These are phyloP conservation scores for Solanum commersonii DNA, from an alignment of 257 asterid genomes.

Conservation along the genomic window DNA sequence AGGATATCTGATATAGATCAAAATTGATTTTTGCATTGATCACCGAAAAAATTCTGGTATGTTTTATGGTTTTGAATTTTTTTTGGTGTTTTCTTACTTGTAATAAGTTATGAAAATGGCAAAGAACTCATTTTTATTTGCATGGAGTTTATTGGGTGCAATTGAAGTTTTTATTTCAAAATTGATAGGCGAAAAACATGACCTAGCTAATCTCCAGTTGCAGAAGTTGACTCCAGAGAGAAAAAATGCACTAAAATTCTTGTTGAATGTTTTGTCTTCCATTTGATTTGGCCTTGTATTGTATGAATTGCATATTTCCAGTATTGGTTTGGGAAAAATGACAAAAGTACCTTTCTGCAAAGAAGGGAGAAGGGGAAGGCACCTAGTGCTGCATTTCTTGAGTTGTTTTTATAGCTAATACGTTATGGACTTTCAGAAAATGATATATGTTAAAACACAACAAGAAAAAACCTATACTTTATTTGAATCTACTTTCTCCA, in stretches of 20 bases:
- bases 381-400: neutral
- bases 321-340: neutral
- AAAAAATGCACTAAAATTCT: neutral
- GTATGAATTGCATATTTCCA: neutral
- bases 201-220: neutral
- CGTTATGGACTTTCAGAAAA: neutral
- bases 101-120: neutral
- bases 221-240: neutral
- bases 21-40: neutral
- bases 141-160: neutral
- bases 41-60: neutral
- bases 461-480: neutral
- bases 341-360: neutral
- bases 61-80: neutral
- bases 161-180: neutral
- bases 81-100: neutral
- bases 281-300: neutral
- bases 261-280: neutral
- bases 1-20: neutral
- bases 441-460: neutral
- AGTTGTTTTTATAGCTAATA: neutral
- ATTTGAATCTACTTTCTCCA: neutral
- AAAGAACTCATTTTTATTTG: neutral
- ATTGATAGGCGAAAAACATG: neutral
- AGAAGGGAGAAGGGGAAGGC: neutral